These are phyloP conservation scores for Trypanosomatidae sp. DNA, from an alignment of 208 protist genomes.

Conservation along the genomic window DNA sequence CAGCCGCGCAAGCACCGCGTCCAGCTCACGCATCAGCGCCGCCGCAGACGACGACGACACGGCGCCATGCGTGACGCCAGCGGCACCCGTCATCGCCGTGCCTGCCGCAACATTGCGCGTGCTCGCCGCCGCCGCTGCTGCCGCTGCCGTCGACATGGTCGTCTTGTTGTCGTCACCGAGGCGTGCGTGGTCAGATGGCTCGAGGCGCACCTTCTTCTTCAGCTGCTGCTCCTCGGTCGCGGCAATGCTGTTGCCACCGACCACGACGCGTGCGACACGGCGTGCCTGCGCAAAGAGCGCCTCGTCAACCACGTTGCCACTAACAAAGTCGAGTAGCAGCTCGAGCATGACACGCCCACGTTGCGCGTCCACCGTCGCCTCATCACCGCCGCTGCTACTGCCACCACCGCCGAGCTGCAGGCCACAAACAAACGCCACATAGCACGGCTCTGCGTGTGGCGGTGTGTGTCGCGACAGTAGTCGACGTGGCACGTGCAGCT, in stretches of 20 bases:
- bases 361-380: slow-evolving; percentile 5
- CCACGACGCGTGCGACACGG: slow-evolving; percentile 57
- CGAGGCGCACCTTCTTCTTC: slow-evolving; percentile 78
- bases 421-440: slow-evolving; percentile 73
- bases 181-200: slow-evolving; percentile 64
- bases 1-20: slow-evolving; percentile 49
- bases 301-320: slow-evolving; percentile 40
- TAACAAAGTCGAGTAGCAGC: slow-evolving; percentile 70
- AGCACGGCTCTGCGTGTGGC: slow-evolving; percentile 61
- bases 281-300: slow-evolving; percentile 21
- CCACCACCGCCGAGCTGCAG: slow-evolving; percentile 16
- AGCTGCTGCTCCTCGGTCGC: slow-evolving; percentile 74
- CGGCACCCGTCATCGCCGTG: too few relatives aligned
- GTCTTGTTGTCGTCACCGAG: slow-evolving; percentile 42
- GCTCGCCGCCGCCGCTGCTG: slow-evolving; percentile 5
- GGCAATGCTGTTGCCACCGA: slow-evolving; percentile 80
- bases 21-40: slow-evolving; percentile 56
- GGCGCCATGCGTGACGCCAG: too few relatives aligned
- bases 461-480: slow-evolving; percentile 1
- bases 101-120: background rate
- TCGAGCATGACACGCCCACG: slow-evolving; percentile 27
- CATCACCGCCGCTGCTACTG: slow-evolving; percentile 3
- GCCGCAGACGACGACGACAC: slow-evolving; percentile 45
- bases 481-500: slow-evolving; percentile 30
- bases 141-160: background rate